phyloP scores from a whole-genome alignment of 108 stramenopile species.

The Skeletonema tropicum region DNA sequence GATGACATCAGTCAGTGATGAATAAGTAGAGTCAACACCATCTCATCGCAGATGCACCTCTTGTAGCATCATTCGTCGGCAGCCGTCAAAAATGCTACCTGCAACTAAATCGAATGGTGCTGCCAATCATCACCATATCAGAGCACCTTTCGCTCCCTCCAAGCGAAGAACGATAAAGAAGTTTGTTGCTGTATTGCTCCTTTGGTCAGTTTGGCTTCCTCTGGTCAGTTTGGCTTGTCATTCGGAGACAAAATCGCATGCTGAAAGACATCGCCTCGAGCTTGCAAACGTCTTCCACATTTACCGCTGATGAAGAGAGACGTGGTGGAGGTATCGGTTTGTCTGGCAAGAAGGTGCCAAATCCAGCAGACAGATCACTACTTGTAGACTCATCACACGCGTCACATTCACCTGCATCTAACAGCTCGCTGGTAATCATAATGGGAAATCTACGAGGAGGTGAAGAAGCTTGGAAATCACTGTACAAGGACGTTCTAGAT shows the following conservation, averaged over 20 bases:
- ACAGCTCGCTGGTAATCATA: slow-evolving; percentile 43
- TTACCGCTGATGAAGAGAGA: not conserved
- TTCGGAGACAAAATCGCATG: not conserved
- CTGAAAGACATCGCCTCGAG: not conserved
- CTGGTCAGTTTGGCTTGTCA: not conserved
- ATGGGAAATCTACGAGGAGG: slow-evolving; percentile 56
- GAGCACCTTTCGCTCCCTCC: not conserved
- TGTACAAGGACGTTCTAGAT: slow-evolving; percentile 54
- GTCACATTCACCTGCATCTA: not conserved
- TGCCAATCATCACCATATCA: no score
- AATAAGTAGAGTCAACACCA: no score
- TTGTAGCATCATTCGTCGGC: no score
- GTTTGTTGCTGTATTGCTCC: not conserved
- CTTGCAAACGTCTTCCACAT: not conserved
- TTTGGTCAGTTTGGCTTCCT: no score
- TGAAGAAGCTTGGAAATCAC: slow-evolving; percentile 46
- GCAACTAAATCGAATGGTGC: no score
- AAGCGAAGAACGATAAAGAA: not conserved
- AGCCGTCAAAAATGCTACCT: no score
- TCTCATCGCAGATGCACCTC: no score
- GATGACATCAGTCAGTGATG: no score
- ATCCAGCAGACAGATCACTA: not conserved
- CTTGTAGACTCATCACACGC: no score
- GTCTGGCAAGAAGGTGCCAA: not conserved
- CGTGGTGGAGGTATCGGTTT: not conserved